Conservation (phyloP, 2,329 filamentous ascomycete species). For the Fusarium protoensiforme region DNA sequence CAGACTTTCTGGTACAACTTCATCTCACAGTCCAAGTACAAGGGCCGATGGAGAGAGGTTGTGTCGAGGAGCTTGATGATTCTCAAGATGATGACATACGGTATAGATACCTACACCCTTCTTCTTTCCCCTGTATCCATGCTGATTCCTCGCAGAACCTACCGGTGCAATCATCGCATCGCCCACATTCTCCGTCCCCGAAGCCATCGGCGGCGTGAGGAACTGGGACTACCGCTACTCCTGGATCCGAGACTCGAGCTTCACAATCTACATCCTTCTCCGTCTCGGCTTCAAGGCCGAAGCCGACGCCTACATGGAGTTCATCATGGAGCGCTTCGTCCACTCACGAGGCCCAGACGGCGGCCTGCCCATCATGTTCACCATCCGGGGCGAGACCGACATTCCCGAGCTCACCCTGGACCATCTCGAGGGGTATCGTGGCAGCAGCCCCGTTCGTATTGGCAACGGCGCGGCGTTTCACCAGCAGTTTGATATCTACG, state of each 20-base stretch:
- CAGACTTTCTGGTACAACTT: constrained; percentile 79
- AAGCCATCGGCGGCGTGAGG: constrained; percentile 74
- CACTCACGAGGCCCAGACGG: constrained; percentile 69
- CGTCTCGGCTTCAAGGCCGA: constrained; percentile 80
- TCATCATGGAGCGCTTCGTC: constrained; percentile 78
- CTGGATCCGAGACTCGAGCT: constrained; percentile 82
- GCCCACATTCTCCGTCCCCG: constrained; percentile 81
- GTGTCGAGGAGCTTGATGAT: constrained; percentile 78
- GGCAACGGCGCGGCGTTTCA: constrained; percentile 83
- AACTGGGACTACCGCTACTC: constrained; percentile 82
- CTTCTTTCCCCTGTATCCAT: too few relatives aligned
- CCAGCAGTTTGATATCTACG: constrained; percentile 83
- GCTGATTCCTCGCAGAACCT: constrained; percentile 61
- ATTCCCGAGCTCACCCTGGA: constrained; percentile 76
- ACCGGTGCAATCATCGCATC: constrained; percentile 82
- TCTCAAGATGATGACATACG: constrained; percentile 79
- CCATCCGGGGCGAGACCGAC: constrained; percentile 78
- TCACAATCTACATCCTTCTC: constrained; percentile 81
- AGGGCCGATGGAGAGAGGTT: constrained; percentile 78
- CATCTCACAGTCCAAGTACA: constrained; percentile 77
- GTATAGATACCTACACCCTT: constrained; percentile 22
- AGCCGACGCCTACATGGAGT: constrained; percentile 81
- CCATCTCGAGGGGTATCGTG: constrained; percentile 78
- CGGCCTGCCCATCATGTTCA: constrained; percentile 83
- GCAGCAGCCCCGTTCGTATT: constrained; percentile 78